A percentile compares a stretch with the other conserved stretches of the same genome.
Conservation (phyloP, 1,284 basidiomycete genomes). For the Pseudozyma hubeiensis region DNA sequence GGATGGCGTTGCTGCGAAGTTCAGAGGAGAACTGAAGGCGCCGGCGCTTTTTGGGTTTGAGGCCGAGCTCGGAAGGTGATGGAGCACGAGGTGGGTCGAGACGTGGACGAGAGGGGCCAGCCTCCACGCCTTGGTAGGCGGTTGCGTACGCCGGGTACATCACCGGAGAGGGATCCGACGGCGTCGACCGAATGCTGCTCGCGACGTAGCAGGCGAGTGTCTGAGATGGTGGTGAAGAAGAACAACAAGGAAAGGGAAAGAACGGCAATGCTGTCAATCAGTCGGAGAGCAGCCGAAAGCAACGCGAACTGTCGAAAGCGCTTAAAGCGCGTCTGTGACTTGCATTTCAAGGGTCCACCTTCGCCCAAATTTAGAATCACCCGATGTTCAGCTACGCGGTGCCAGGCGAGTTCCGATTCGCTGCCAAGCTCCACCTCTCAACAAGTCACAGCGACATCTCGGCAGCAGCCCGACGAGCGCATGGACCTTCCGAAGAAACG, state of each 20-base stretch:
- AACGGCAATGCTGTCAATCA: not conserved
- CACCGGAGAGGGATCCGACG: no score
- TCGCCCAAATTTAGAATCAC: not conserved
- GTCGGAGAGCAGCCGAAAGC: not conserved
- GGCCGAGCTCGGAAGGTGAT: not conserved
- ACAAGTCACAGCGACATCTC: constrained; percentile 4
- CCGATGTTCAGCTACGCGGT: not conserved
- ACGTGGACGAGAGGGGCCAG: constrained; percentile 24
- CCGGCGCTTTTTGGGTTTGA: constrained; percentile 36
- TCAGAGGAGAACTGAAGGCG: constrained; percentile 51
- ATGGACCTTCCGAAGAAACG: constrained; percentile 7
- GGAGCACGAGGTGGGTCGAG: not conserved
- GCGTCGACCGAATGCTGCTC: not conserved
- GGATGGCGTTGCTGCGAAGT: constrained; percentile 24
- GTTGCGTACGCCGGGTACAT: constrained; percentile 14
- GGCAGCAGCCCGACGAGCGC: not conserved
- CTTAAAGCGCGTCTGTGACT: constrained; percentile 6
- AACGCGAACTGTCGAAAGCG: constrained; percentile 9
- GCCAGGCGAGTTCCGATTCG: not conserved
- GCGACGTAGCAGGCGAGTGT: not conserved
- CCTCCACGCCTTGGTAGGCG: constrained; percentile 6
- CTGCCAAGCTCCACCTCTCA: constrained; percentile 6
- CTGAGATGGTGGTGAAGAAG: not conserved
- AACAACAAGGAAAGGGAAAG: not conserved
- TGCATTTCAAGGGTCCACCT: constrained; percentile 11